phyloP scores from a whole-genome alignment of 1,284 basidiomycete species.

The Stereum hirsutum region DNA sequence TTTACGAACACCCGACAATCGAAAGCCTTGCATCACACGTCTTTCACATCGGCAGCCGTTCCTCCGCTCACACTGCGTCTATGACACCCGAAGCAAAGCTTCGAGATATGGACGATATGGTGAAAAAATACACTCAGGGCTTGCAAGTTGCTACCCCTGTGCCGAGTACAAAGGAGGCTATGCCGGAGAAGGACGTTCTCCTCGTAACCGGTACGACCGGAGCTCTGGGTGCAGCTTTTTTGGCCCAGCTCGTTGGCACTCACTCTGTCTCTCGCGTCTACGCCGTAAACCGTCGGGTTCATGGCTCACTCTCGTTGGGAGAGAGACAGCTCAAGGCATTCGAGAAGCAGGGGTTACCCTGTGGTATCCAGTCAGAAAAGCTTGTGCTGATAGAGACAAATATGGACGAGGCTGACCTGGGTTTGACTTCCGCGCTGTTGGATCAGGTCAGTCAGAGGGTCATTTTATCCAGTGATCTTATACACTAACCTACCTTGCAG shows the following conservation, averaged over 20 bases:
- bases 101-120: constrained; percentile 11
- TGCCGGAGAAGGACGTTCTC: background rate
- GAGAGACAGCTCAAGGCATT: no score
- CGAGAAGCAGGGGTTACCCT: no score
- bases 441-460: no score
- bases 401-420: no score
- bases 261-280: constrained; percentile 14
- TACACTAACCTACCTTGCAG: no score
- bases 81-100: background rate
- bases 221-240: background rate
- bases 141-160: constrained; percentile 9
- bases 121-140: constrained; percentile 14
- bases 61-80: background rate
- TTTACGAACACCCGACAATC: constrained; percentile 24
- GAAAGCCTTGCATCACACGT: background rate
- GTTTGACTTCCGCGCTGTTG: no score
- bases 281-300: constrained; percentile 27
- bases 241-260: background rate
- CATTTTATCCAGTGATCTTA: no score
- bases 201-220: constrained; percentile 1
- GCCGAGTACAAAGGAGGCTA: background rate
- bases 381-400: no score
- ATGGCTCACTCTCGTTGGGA: no score
- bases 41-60: background rate
- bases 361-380: no score